These are phyloP conservation scores for Hypericum androsaemum DNA, from an alignment of 345 rosid species.

Conservation along the genomic window DNA sequence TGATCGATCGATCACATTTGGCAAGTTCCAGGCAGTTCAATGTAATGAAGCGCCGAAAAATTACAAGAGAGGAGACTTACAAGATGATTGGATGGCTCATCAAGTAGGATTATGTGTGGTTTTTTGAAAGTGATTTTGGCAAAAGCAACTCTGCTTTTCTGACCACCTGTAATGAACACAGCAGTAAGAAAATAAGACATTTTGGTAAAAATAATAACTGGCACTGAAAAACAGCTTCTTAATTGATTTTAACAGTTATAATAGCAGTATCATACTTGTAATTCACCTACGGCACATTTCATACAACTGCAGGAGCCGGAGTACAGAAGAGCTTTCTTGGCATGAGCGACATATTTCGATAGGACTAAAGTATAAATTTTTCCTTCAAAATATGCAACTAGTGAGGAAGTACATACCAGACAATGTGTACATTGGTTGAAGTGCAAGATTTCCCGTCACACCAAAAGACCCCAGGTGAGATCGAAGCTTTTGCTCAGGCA, in stretches of 20 bases:
- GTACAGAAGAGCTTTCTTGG: too few species aligned
- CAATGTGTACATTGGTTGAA: conserved; percentile 97
- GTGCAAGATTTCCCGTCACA: conserved; percentile 94
- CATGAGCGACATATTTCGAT: too few species aligned
- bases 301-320: too few species aligned
- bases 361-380: too few species aligned
- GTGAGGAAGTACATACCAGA: conserved; percentile 45
- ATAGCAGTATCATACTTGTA: too few species aligned
- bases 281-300: too few species aligned
- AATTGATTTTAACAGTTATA: too few species aligned
- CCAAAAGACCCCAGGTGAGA: conserved; percentile 94
- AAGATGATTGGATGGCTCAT: conserved; percentile 98
- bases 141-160: conserved; percentile 98
- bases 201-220: too few species aligned
- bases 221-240: too few species aligned
- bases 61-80: conserved; percentile 43
- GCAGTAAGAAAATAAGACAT: neutral
- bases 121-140: conserved; percentile 98
- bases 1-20: too few species aligned
- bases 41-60: neutral
- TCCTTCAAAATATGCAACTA: too few species aligned
- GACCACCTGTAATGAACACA: conserved; percentile 55
- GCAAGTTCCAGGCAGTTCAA: too few species aligned
- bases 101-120: conserved; percentile 92
- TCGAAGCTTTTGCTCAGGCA: conserved; percentile 91